Evolutionary conservation across 768 basidiomycete genomes (phyloP), one percentile per base, ranked within the genome.

Genomic region (Russula vinacea): DNA sequence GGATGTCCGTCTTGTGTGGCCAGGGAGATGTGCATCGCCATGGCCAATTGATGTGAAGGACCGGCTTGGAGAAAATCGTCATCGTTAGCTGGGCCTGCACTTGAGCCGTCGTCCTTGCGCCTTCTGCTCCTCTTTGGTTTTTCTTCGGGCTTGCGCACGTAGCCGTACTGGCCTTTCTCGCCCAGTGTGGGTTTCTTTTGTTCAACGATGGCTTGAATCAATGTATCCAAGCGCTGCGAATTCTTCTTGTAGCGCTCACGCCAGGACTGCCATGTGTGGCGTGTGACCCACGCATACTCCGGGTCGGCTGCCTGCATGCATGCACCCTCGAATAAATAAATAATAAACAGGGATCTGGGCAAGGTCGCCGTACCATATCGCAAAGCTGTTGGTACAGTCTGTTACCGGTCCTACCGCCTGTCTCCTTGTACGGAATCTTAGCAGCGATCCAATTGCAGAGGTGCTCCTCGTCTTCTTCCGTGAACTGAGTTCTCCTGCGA

Each of bases 191-290:
- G 86, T 68, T 85, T 87, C 71, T 84, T 89, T 71, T 85, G 80
- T 32, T 84, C 85, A 1, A 92, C 89, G 14, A 91, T 84, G 5
- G 76, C 76, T 1, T 83, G 74, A 58, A 93, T 92, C 59, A 83
- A 74, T 13, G 70, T 70, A 70, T 92, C 89, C 42, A 92, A 79
- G 11, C 89, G 84, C 8, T 76, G 71, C 0, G 88, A 77, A 65
- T 93, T 88, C 74, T 92, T 92, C 78, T 92, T 92, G 77, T 93
- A 93, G 33, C 91, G 80, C 71, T 93, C 90, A 32, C 91, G 83
- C 90, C 90, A 93, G 17, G 90, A 93, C 68, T 92, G 89, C 90
- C 90, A 93, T 2, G 90, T 91, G 72, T 93, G 90, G 17, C 90
- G 85, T 29, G 78, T 80, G 22, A 91, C 91, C 90, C 90, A 92